Conservation (phyloP, 495 filamentous ascomycete species). For the Lasiosphaeris hirsuta region DNA sequence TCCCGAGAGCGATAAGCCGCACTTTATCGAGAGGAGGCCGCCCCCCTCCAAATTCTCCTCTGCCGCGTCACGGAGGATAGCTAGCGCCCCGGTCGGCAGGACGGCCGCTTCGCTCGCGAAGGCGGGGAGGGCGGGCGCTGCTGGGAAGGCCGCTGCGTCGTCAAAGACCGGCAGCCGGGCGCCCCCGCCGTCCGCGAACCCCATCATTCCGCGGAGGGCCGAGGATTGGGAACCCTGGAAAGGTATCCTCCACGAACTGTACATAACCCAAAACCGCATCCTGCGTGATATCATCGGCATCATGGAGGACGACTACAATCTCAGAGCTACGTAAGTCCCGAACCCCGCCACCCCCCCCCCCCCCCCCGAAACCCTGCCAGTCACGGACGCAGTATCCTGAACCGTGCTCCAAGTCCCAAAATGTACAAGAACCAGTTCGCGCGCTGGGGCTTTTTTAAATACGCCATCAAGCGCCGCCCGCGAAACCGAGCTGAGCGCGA, state of each 20-base stretch:
- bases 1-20: slow-evolving; percentile 5
- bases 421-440: slow-evolving; percentile 37
- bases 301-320: slow-evolving; percentile 28
- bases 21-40: not conserved
- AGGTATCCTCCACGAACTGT: slow-evolving; percentile 26
- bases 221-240: slow-evolving; percentile 36
- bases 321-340: slow-evolving; percentile 28
- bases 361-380: too few relatives aligned
- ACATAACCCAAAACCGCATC: slow-evolving; percentile 31
- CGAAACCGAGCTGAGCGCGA: slow-evolving; percentile 8
- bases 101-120: not conserved
- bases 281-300: slow-evolving; percentile 30
- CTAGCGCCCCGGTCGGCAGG: not conserved
- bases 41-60: slow-evolving; percentile 5
- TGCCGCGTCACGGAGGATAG: not conserved
- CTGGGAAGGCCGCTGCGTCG: not conserved
- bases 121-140: not conserved
- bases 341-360: not conserved
- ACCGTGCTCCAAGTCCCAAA: slow-evolving; percentile 21
- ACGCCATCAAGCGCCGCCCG: slow-evolving; percentile 25
- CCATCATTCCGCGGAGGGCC: slow-evolving; percentile 21
- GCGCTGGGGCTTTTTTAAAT: slow-evolving; percentile 34
- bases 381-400: not conserved
- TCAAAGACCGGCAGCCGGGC: slow-evolving; percentile 1
- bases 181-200: slow-evolving; percentile 6